Percentiles rank a stretch among this genome's conserved stretches.
These are phyloP conservation scores for Boletellus emodensis DNA, from an alignment of 768 basidiomycete genomes.

Conservation along the genomic window DNA sequence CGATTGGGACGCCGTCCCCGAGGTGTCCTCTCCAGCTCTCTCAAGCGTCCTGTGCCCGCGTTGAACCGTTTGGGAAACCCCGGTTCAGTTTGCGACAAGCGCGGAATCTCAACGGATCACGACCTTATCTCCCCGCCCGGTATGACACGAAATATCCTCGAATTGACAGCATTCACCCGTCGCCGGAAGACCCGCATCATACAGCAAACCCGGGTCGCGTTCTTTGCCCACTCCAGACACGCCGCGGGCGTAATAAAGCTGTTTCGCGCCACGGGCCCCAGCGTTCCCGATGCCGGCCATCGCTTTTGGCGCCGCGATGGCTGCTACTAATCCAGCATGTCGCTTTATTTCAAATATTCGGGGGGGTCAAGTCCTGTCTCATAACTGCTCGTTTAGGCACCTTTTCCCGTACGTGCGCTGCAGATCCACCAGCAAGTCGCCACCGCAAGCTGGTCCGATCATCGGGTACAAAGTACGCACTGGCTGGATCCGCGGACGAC, in stretches of 20 bases:
- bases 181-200: slow-evolving; percentile 17
- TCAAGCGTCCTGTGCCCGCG: neutral
- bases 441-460: neutral
- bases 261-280: slow-evolving; percentile 8
- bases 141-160: slow-evolving; percentile 8
- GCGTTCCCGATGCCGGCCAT: neutral
- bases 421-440: slow-evolving; percentile 8
- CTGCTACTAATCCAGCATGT: too few species aligned
- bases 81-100: neutral
- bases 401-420: neutral
- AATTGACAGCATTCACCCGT: slow-evolving; percentile 13
- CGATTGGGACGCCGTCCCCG: slow-evolving; percentile 16
- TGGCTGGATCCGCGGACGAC: slow-evolving; percentile 25
- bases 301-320: neutral
- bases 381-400: neutral
- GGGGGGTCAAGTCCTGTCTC: too few species aligned
- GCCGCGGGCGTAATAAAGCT: slow-evolving; percentile 26
- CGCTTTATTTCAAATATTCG: too few species aligned
- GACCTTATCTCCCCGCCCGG: slow-evolving; percentile 29
- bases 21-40: slow-evolving; percentile 1
- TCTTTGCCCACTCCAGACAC: slow-evolving; percentile 20
- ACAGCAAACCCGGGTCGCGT: slow-evolving; percentile 6
- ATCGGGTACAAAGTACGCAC: slow-evolving; percentile 1
- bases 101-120: slow-evolving; percentile 27
- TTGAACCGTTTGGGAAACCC: slow-evolving; percentile 6